Percentiles rank a stretch among this genome's conserved stretches.
phyloP scores from a whole-genome alignment of 441 rosid species.

The Flueggea neowawraea region DNA sequence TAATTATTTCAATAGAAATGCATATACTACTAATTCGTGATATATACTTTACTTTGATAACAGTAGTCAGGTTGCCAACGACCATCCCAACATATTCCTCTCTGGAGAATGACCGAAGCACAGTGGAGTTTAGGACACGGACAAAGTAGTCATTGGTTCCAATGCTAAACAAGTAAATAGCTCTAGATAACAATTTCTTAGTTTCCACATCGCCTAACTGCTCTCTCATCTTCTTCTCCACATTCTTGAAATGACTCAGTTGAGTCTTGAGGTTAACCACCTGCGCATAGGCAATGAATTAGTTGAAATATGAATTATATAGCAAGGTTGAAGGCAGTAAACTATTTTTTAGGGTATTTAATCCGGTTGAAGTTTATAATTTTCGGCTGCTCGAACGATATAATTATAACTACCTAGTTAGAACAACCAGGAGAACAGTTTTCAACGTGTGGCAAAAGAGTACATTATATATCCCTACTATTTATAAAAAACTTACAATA shows the following conservation, averaged over 20 bases:
- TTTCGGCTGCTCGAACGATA: no score
- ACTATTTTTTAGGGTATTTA: no score
- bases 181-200: conserved; percentile 21
- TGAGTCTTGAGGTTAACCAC: conserved; percentile 32
- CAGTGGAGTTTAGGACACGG: conserved; percentile 11
- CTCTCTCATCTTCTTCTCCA: conserved; percentile 22
- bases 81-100: conserved; percentile 23
- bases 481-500: no score
- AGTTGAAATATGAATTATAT: neutral
- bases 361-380: no score
- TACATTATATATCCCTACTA: no score
- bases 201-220: conserved; percentile 30
- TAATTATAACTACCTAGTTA: no score
- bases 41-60: conserved; percentile 7
- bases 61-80: conserved; percentile 19
- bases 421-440: no score
- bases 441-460: no score
- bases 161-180: conserved; percentile 35
- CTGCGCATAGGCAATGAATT: conserved; percentile 4
- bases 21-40: neutral
- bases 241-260: conserved; percentile 32
- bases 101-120: conserved; percentile 23
- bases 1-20: no score
- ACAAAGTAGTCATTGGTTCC: conserved; percentile 41
- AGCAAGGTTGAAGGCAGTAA: no score